Evolutionary conservation across 768 basidiomycete genomes (phyloP), one percentile per base, ranked within the genome.

Genomic region (Tubosaeta sp.): DNA sequence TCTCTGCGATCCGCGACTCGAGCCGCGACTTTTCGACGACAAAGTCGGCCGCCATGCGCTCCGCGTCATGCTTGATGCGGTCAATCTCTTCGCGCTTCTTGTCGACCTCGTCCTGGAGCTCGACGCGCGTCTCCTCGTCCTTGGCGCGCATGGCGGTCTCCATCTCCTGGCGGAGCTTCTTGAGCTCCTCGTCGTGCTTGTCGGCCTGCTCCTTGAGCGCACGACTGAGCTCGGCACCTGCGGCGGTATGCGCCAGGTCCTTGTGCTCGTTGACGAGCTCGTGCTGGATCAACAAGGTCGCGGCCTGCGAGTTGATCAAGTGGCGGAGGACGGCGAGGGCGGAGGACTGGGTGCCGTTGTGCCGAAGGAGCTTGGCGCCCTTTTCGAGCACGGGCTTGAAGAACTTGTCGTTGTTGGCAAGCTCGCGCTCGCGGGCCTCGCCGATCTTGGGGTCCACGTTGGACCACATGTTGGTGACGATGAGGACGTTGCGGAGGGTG

Each of bases 381-480:
- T 76, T 77, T 22, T 77, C 74, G 11, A 82, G 65, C 3, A 73
- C 78, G 11, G 74, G 71, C 50, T 80, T 78, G 68, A 81, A 83
- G 63, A 81, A 83, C 34, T 70, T 71, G 52, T 68, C 67, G 26
- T 71, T 67, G 38, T 3, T 48, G 26, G 63, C 63, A 17, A 83
- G 74, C 57, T 82, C 80, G 1, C 50, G 52, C 57, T 83, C 81
- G 25, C 81, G 69, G 4, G 65, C 65, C 52, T 70, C 62, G 6
- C 76, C 77, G n/a, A 72, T 31, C 41, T 68, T 67, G 38, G 56
- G 59, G 43, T 65, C 66, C 35, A 78, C 72, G 53, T 71, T 66
- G 5, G 69, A 73, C 80, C 81, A 81, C 77, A 76, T 81, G 34
- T 72, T 82, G 42, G 81, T 81, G 46, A 75, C 74, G 53, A 83